Percentiles rank a stretch among this genome's conserved stretches.
Evolutionary conservation across 352 stramenopile genomes (phyloP).

Genomic region (Pythium chondricola): DNA sequence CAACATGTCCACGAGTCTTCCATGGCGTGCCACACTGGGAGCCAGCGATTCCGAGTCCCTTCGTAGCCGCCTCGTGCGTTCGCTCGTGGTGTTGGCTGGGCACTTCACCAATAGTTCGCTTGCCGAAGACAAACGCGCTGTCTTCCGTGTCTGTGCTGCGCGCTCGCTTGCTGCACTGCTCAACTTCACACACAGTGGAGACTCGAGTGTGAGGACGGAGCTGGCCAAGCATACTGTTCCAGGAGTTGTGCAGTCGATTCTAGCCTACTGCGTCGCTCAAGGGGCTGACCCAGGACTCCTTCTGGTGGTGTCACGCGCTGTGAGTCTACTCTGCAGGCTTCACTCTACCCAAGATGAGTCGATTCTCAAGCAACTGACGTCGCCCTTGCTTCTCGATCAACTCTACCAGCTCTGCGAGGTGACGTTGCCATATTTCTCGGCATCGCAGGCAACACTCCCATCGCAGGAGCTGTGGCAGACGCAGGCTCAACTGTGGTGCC

Average conservation of each 20-base stretch:
- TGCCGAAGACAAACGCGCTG: background rate
- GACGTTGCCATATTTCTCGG: conserved; percentile 4
- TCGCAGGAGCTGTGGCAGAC: conserved; percentile 38
- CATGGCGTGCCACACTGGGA: conserved; percentile 14
- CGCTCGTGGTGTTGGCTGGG: conserved; percentile 13
- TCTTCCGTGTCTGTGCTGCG: conserved; percentile 20
- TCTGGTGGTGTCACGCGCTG: conserved; percentile 32
- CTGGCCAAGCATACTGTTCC: conserved; percentile 24
- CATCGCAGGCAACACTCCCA: conserved; percentile 8
- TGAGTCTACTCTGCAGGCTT: conserved; percentile 55
- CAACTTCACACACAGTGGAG: conserved; percentile 49
- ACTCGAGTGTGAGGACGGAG: conserved; percentile 27
- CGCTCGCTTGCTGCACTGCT: conserved; percentile 50
- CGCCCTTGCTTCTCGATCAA: background rate
- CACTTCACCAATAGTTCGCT: conserved; percentile 12
- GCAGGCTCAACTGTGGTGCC: conserved; percentile 62
- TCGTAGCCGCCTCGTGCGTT: conserved; percentile 11
- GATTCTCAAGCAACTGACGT: background rate
- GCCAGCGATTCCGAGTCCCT: background rate
- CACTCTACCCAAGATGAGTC: conserved; percentile 20
- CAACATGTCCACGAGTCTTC: conserved; percentile 45
- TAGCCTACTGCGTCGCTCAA: conserved; percentile 9
- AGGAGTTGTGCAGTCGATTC: conserved; percentile 14
- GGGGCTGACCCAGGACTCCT: conserved; percentile 17
- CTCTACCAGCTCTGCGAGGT: conserved; percentile 17